Percentiles rank a stretch among this genome's conserved stretches.
Evolutionary conservation across 1,284 basidiomycete species (phyloP).

Genomic region (Pholiota adiposa): DNA sequence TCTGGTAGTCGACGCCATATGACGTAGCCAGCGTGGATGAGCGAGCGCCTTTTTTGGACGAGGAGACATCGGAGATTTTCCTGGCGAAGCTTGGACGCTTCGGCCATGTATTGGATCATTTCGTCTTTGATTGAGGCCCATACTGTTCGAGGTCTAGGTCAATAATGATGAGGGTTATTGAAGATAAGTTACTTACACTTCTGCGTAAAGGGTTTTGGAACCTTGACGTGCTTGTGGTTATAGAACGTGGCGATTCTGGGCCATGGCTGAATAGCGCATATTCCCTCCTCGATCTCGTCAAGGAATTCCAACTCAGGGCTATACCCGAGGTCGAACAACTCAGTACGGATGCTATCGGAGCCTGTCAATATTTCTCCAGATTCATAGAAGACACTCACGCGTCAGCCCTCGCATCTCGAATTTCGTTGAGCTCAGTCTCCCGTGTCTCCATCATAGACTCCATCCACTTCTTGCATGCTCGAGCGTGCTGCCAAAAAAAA

Average conservation of each 20-base stretch:
- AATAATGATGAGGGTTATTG: neutral
- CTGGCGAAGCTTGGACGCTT: neutral
- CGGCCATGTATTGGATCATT: constrained; percentile 32
- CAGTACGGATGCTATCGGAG: constrained; percentile 33
- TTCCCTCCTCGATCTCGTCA: constrained; percentile 5
- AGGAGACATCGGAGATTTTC: neutral
- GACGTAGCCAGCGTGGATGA: constrained; percentile 27
- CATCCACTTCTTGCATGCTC: constrained; percentile 17
- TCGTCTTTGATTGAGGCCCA: constrained; percentile 33
- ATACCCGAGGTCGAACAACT: constrained; percentile 31
- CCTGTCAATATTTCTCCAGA: constrained; percentile 19
- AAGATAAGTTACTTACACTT: constrained; percentile 26
- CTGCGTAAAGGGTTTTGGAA: constrained; percentile 31
- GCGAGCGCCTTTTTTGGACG: constrained; percentile 24
- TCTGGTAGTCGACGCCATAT: constrained; percentile 21
- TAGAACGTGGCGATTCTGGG: constrained; percentile 15
- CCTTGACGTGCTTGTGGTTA: constrained; percentile 30
- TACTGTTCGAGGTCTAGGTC: constrained; percentile 22
- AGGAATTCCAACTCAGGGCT: constrained; percentile 32
- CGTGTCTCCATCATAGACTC: constrained; percentile 11
- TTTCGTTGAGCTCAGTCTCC: constrained; percentile 19
- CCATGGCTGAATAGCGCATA: constrained; percentile 15
- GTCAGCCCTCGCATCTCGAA: constrained; percentile 18
- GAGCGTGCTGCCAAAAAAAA: constrained; percentile 12
- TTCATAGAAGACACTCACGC: constrained; percentile 14